Evolutionary conservation across 768 basidiomycete species (phyloP), one percentile per base, ranked within the genome.

Genomic region (Dictyophora rubrovolvata): DNA sequence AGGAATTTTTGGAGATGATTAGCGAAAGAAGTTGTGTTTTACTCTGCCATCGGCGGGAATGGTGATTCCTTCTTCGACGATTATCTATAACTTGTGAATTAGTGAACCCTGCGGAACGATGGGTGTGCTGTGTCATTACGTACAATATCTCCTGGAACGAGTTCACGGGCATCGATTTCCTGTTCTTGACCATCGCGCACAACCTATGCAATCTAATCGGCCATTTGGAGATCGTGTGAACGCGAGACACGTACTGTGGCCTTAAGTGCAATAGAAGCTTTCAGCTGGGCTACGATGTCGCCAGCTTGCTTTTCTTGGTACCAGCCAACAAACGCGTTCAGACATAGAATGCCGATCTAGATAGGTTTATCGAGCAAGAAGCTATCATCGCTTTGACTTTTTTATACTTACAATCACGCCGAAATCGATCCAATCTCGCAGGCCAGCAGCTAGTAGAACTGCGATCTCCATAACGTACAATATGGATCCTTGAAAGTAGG

Each of bases 251-350:
- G 11, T 51, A 51, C 50, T 16, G 17, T 5, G 4, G 68, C 63
- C 51, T 69, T 70, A 18, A 73, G 50, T 0, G 77, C 75, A 55
- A 79, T 78, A 46, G 75, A 77, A 12, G 75, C 75, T 65, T 77
- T 77, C 53, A 79, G 74, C 57, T 78, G 68, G 7, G 72, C 74
- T 53, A 79, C 77, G 53, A 78, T 77, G 60, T 77, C 76, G 22
- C 75, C 77, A 7, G 77, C 77, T 65, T 76, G 75, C 52, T 77
- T 77, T 63, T 77, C 76, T 63, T 77, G 76, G 23, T 73, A 73
- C 76, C 76, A 76, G 0, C 74, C 73, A 48, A 77, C 75, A 42
- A 71, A 65, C 34, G 77, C 77, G 67, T 78, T 78, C 59, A 75
- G 63, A n/a, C 67, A 47, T 20, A 75, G 64, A 20, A 75, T 75